Evolutionary conservation across 2,329 filamentous ascomycete genomes (phyloP).

Genomic region (Fusarium ramigenum): DNA sequence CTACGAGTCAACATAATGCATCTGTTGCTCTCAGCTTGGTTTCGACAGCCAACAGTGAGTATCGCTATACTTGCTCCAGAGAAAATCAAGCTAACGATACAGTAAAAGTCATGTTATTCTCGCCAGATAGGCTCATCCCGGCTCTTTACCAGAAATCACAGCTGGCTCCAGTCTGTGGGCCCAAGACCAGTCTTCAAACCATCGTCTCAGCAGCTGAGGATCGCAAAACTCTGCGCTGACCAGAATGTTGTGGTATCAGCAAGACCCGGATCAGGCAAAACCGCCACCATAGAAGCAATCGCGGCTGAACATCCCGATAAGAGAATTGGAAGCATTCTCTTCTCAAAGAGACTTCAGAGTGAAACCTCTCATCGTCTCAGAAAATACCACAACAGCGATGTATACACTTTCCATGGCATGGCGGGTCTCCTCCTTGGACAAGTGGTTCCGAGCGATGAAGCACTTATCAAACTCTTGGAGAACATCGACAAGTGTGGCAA

Average conservation of each 20-base stretch:
- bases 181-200: slow-evolving; percentile 17
- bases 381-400: slow-evolving; percentile 24
- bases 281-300: slow-evolving; percentile 45
- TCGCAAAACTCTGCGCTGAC: slow-evolving; percentile 34
- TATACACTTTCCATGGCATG: slow-evolving; percentile 44
- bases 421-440: slow-evolving; percentile 32
- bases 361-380: slow-evolving; percentile 40
- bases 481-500: not conserved
- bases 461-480: slow-evolving; percentile 17
- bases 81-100: not conserved
- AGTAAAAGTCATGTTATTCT: not conserved
- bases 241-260: slow-evolving; percentile 47
- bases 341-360: slow-evolving; percentile 40
- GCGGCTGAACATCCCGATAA: slow-evolving; percentile 35
- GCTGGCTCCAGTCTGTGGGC: not conserved
- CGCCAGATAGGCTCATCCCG: not conserved
- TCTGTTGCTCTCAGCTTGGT: not conserved
- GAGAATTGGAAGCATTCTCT: slow-evolving; percentile 39
- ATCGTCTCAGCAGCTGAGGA: slow-evolving; percentile 39
- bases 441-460: slow-evolving; percentile 26
- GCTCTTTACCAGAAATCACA: not conserved
- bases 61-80: not conserved
- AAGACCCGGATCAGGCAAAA: slow-evolving; percentile 47
- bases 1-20: not conserved
- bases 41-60: slow-evolving; percentile 4